phyloP scores from a whole-genome alignment of 164 flowering plant genomes.

The Vitis labrusca region DNA sequence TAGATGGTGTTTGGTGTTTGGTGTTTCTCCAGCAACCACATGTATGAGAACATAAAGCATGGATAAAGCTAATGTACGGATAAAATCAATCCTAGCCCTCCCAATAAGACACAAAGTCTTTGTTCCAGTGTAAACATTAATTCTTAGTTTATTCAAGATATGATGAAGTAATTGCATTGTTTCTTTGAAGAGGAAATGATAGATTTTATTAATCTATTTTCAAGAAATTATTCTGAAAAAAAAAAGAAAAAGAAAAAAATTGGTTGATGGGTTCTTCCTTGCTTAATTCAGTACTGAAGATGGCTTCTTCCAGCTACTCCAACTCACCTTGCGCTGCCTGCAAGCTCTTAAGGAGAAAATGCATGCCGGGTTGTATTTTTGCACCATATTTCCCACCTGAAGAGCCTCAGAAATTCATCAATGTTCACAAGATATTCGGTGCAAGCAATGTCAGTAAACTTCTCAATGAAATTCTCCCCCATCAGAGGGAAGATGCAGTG shows the following conservation, averaged over 20 bases:
- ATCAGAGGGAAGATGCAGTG: slow-evolving; percentile 78
- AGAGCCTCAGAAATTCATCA: slow-evolving; percentile 71
- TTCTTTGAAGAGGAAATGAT: neutral
- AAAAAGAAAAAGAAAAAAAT: neutral
- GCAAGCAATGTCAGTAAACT: slow-evolving; percentile 81
- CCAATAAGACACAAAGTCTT: too few relatives aligned
- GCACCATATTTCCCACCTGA: slow-evolving; percentile 82
- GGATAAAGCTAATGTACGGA: too few relatives aligned
- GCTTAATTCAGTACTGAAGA: slow-evolving; percentile 9
- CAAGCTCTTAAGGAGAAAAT: slow-evolving; percentile 70
- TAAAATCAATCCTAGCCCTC: too few relatives aligned
- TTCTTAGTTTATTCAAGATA: too few relatives aligned
- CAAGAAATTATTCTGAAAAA: neutral
- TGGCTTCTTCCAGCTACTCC: slow-evolving; percentile 59
- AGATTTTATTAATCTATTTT: neutral
- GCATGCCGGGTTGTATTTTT: slow-evolving; percentile 63
- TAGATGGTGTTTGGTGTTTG: neutral
- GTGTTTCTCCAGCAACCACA: neutral
- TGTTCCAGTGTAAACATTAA: too few relatives aligned
- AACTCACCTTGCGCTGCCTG: slow-evolving; percentile 84
- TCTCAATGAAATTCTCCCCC: slow-evolving; percentile 58
- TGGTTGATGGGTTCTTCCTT: too few relatives aligned
- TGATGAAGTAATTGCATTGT: too few relatives aligned
- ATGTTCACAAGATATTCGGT: slow-evolving; percentile 83
- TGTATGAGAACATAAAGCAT: too few relatives aligned